A percentile compares a stretch with the other conserved stretches of the same genome.
Evolutionary conservation across 192 early-diverging fungal species (phyloP).

Genomic region (Diversispora eburnea): DNA sequence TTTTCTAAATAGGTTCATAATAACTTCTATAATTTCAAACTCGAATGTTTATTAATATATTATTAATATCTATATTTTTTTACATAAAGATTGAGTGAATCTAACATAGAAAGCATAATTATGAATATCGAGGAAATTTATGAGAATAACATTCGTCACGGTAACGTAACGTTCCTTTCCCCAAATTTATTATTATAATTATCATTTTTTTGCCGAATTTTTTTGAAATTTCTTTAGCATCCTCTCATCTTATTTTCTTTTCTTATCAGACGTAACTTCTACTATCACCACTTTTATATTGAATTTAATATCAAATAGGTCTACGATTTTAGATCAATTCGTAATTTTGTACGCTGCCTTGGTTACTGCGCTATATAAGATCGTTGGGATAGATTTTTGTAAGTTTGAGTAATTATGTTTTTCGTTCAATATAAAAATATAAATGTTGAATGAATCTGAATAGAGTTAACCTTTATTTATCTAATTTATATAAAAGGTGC

Average conservation of each 20-base stretch:
- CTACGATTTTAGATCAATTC: slow-evolving; percentile 89
- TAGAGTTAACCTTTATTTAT: neutral
- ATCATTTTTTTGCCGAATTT: neutral
- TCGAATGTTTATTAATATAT: neutral
- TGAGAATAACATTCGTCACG: slow-evolving; percentile 60
- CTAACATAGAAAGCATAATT: slow-evolving; percentile 88
- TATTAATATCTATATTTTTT: neutral
- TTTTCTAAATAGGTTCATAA: slow-evolving; percentile 68
- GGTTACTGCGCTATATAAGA: slow-evolving; percentile 72
- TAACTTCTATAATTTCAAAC: neutral
- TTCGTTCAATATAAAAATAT: no score
- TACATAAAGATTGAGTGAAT: slow-evolving; percentile 65
- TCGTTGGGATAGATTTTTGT: slow-evolving; percentile 85
- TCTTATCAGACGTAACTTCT: slow-evolving; percentile 72
- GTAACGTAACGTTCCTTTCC: slow-evolving; percentile 46
- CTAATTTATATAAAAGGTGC: slow-evolving; percentile 43
- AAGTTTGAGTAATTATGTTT: slow-evolving; percentile 28
- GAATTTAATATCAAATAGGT: slow-evolving; percentile 72
- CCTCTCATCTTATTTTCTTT: neutral
- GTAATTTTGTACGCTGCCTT: slow-evolving; percentile 86
- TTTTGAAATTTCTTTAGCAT: neutral
- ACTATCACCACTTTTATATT: slow-evolving; percentile 76
- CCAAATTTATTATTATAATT: neutral
- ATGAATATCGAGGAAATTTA: slow-evolving; percentile 76
- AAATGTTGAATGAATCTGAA: neutral